Evolutionary conservation across 108 stramenopile genomes (phyloP).

Genomic region (Nitzschia sp.): DNA sequence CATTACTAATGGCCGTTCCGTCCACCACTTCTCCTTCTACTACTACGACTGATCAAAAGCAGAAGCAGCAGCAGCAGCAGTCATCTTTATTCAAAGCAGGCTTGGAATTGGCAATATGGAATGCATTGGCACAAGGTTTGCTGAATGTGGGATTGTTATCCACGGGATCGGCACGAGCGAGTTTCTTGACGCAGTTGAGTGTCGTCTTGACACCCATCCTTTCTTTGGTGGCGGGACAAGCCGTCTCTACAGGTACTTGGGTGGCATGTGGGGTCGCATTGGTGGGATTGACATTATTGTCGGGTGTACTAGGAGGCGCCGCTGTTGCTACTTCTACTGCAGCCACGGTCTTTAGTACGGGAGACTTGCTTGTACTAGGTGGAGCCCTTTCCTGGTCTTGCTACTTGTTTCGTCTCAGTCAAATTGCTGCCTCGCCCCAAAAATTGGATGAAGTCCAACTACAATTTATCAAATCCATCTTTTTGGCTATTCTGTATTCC

Average conservation of each 20-base stretch:
- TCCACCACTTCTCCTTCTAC: neutral
- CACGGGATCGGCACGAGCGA: conserved; percentile 56
- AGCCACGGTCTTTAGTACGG: conserved; percentile 35
- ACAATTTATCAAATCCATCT: conserved; percentile 56
- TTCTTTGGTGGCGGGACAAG: conserved; percentile 55
- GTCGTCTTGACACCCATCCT: conserved; percentile 70
- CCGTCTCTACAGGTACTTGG: conserved; percentile 43
- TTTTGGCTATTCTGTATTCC: conserved; percentile 57
- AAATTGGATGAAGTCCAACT: conserved; percentile 47
- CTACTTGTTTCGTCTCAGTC: conserved; percentile 60
- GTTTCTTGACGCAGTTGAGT: conserved; percentile 71
- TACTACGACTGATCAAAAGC: conserved; percentile 1
- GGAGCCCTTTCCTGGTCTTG: conserved; percentile 68
- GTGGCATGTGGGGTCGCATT: conserved; percentile 53
- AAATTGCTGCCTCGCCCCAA: conserved; percentile 46
- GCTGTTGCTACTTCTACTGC: conserved; percentile 3
- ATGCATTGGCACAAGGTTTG: conserved; percentile 66
- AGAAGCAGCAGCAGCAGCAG: neutral
- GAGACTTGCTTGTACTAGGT: conserved; percentile 58
- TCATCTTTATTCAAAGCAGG: conserved; percentile 38
- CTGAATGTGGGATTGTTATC: conserved; percentile 56
- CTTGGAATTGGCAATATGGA: conserved; percentile 65
- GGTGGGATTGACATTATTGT: conserved; percentile 48
- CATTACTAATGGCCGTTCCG: conserved; percentile 20
- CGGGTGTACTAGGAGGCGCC: conserved; percentile 17